Conservation (phyloP, 2,329 filamentous ascomycete genomes). For the Hymenoscyphus infarciens region DNA sequence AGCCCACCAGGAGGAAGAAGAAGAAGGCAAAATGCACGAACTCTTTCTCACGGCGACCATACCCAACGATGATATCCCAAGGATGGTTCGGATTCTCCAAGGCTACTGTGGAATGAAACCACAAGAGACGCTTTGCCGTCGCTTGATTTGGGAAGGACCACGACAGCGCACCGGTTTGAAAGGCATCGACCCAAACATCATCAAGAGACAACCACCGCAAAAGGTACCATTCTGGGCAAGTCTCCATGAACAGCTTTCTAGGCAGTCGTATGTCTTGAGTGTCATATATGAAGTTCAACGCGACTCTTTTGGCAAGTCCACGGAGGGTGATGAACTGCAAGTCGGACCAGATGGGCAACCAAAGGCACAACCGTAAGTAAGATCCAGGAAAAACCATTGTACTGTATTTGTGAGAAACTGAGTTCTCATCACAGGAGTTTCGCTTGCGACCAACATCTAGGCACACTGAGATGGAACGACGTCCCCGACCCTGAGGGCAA, state of each 20-base stretch:
- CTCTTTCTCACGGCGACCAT: slow-evolving; percentile 56
- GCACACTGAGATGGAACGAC: slow-evolving; percentile 56
- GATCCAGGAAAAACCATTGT: not conserved
- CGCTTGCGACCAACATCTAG: slow-evolving; percentile 30
- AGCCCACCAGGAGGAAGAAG: not conserved
- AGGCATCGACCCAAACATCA: slow-evolving; percentile 24
- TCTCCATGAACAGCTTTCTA: slow-evolving; percentile 50
- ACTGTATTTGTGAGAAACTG: not conserved
- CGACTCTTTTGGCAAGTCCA: slow-evolving; percentile 44
- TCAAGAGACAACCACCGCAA: slow-evolving; percentile 21
- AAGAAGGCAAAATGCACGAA: slow-evolving; percentile 48
- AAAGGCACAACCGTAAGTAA: slow-evolving; percentile 17
- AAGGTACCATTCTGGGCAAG: slow-evolving; percentile 44
- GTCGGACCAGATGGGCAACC: not conserved
- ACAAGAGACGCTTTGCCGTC: slow-evolving; percentile 46
- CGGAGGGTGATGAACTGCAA: slow-evolving; percentile 25
- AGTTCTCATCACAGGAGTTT: not conserved
- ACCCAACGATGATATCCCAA: slow-evolving; percentile 46
- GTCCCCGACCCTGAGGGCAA: slow-evolving; percentile 50
- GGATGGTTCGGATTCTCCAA: slow-evolving; percentile 50
- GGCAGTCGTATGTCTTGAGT: slow-evolving; percentile 56
- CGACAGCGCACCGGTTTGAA: slow-evolving; percentile 35
- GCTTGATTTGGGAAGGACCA: slow-evolving; percentile 51
- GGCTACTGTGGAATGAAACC: slow-evolving; percentile 56
- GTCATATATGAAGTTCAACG: slow-evolving; percentile 51